These are phyloP conservation scores for Chrysoporthe deuterocubensis DNA, from an alignment of 2,329 filamentous ascomycete genomes.

Conservation along the genomic window DNA sequence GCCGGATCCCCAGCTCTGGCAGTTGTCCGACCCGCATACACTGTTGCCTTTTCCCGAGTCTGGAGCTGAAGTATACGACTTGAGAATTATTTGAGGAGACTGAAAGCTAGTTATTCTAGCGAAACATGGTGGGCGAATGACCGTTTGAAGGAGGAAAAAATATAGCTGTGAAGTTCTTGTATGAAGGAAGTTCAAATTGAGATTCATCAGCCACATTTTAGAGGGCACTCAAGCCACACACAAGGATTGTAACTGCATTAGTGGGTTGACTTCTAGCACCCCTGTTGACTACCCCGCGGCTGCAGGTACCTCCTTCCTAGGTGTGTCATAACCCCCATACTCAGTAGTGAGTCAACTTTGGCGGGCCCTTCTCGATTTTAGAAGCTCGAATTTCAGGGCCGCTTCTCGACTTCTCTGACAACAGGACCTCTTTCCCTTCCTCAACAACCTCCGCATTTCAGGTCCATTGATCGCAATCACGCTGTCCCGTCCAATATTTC, in stretches of 20 bases:
- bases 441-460: not conserved
- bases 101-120: not conserved
- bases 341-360: slow-evolving; percentile 18
- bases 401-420: slow-evolving; percentile 7
- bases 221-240: slow-evolving; percentile 1
- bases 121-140: not conserved
- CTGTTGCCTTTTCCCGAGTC: not conserved
- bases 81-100: not conserved
- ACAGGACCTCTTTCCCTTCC: slow-evolving; percentile 4
- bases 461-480: slow-evolving; percentile 31
- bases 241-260: not conserved
- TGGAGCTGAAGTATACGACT: no score
- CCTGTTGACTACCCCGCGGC: slow-evolving; percentile 14
- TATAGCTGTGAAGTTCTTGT: not conserved
- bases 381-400: not conserved
- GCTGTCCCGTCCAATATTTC: slow-evolving; percentile 37
- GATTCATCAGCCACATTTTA: slow-evolving; percentile 2
- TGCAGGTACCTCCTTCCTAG: slow-evolving; percentile 1
- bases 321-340: slow-evolving; percentile 1
- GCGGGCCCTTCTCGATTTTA: not conserved
- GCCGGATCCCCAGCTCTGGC: not conserved
- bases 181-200: not conserved
- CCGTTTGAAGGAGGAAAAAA: not conserved
- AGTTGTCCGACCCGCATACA: not conserved
- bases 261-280: not conserved